These are phyloP conservation scores for Tetracentron sinense DNA, from an alignment of 164 flowering plant genomes.

Conservation along the genomic window DNA sequence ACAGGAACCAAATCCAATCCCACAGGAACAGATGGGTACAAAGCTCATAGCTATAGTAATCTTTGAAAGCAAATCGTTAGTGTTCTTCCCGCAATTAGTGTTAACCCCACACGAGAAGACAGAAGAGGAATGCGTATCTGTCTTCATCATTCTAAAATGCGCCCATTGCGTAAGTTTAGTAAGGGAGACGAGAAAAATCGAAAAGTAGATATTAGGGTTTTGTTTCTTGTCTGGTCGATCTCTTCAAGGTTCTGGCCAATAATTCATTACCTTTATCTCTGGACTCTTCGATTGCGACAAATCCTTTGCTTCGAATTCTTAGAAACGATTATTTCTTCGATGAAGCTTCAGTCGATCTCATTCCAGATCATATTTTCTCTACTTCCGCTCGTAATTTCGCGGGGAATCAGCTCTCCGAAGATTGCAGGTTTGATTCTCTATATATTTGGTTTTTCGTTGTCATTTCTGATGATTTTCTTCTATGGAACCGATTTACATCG, in stretches of 20 bases:
- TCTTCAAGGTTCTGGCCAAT: constrained; percentile 1
- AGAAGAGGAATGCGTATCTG: too few relatives aligned
- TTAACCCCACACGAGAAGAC: too few relatives aligned
- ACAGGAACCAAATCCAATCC: too few relatives aligned
- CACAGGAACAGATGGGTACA: too few relatives aligned
- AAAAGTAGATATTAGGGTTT: constrained; percentile 8
- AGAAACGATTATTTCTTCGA: constrained; percentile 3
- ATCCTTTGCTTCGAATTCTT: constrained; percentile 1
- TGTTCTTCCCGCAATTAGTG: too few relatives aligned
- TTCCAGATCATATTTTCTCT: neutral
- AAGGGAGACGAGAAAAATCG: too few relatives aligned
- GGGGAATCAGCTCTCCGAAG: neutral
- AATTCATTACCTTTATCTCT: neutral
- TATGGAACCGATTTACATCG: too few relatives aligned
- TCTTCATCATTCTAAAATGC: too few relatives aligned
- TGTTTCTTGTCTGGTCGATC: neutral
- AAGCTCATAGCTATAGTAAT: too few relatives aligned
- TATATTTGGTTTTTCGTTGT: neutral
- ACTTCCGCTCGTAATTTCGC: constrained; percentile 1
- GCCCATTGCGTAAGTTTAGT: too few relatives aligned
- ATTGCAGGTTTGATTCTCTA: neutral
- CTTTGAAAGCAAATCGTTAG: too few relatives aligned
- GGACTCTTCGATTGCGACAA: constrained; percentile 13
- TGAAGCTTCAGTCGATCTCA: neutral
- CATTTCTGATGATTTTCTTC: neutral